These are phyloP conservation scores for Neolentinus lepideus DNA, from an alignment of 1,284 basidiomycete genomes.

Conservation along the genomic window DNA sequence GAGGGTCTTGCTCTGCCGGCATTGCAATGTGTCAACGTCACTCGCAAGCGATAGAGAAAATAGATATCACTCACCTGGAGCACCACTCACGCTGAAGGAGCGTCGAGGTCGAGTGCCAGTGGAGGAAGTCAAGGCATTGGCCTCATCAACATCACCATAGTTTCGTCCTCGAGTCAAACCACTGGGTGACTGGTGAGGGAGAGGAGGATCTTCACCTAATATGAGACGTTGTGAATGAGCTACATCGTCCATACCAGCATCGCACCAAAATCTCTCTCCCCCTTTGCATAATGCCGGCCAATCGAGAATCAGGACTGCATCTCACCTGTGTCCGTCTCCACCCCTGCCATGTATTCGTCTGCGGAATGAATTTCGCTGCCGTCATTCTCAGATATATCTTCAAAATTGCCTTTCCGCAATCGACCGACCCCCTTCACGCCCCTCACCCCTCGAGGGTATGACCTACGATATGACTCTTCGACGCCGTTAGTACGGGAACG, in stretches of 20 bases:
- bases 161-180: background rate
- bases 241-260: no score
- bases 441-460: conserved; percentile 25
- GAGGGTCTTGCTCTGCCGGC: background rate
- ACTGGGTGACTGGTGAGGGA: background rate
- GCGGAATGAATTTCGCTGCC: conserved; percentile 13
- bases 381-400: conserved; percentile 27
- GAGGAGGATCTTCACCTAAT: background rate
- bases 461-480: conserved; percentile 14
- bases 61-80: conserved; percentile 26
- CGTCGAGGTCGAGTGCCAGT: conserved; percentile 44
- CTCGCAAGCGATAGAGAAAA: background rate
- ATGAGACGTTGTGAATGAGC: background rate
- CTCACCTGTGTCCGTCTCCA: conserved; percentile 24
- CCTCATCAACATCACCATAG: background rate
- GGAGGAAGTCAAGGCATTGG: conserved; percentile 17
- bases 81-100: conserved; percentile 65
- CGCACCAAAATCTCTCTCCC: background rate
- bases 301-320: background rate
- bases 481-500: conserved; percentile 14
- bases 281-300: background rate
- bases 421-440: conserved; percentile 28
- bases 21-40: background rate
- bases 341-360: conserved; percentile 15
- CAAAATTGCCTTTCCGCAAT: conserved; percentile 24